Conservation (phyloP, 2,329 filamentous ascomycete species). For the Ophiostoma angusticollis region DNA sequence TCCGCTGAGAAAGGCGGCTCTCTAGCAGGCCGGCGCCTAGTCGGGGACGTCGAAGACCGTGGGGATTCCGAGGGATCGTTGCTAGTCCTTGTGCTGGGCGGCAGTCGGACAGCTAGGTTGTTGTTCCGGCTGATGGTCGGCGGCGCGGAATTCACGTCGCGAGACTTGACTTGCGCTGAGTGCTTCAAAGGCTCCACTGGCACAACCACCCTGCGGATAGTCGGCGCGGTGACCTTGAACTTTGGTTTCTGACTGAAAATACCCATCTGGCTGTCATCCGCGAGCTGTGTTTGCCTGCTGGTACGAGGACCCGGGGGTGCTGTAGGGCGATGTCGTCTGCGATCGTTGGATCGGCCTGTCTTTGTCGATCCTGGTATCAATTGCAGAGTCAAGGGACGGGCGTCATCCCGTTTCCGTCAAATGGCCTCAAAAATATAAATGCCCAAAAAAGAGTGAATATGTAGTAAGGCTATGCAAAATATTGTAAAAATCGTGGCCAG, state of each 20-base stretch:
- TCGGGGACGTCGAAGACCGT: constrained; percentile 13
- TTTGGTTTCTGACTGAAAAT: constrained; percentile 33
- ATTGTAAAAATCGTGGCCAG: not conserved
- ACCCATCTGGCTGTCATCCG: constrained; percentile 20
- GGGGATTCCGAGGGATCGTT: constrained; percentile 11
- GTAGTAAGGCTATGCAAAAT: not conserved
- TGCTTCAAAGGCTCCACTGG: constrained; percentile 29
- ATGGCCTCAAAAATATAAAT: not conserved
- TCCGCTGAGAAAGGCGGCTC: constrained; percentile 24
- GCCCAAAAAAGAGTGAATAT: not conserved
- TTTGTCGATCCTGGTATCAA: too few species aligned
- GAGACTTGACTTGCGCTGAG: constrained; percentile 23
- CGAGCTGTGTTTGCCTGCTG: not conserved
- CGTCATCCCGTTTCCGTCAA: too few species aligned
- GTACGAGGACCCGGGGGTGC: too few species aligned
- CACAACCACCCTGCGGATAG: constrained; percentile 40
- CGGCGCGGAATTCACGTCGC: not conserved
- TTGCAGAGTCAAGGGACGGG: too few species aligned
- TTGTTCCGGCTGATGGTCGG: constrained; percentile 17
- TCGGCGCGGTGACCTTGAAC: constrained; percentile 37
- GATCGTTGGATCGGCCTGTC: too few species aligned
- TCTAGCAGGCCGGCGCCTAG: constrained; percentile 13
- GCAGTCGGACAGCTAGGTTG: constrained; percentile 24
- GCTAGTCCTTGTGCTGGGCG: constrained; percentile 25
- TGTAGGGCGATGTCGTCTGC: too few species aligned